Base-by-base conservation (phyloP, 805 yeast species). In the Alloascoidea africana region DNA sequence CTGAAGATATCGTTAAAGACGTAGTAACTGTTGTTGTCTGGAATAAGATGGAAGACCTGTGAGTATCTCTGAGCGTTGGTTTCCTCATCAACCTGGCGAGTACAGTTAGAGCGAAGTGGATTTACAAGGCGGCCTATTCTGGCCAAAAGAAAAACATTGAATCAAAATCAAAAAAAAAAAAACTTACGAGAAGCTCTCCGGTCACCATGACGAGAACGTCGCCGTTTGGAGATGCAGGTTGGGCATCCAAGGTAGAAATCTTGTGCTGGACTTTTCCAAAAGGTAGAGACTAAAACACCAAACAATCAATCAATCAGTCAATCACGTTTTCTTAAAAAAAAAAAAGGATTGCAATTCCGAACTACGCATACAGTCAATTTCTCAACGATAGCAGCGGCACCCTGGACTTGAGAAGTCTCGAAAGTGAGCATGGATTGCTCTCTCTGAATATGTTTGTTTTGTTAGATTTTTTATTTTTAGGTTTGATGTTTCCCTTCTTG, bases 201-300 rank as follows among this genome's bases (percentile, higher is more conserved):
- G 98, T 91, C 50, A 91, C 96, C 91, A 91, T 79, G 38, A 89
- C 97, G 51, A 91, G 68, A 39, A 91, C 94, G 56, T 89, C 96
- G 18, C 61, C 63, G 50, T 66, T 73, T 41, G 94, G 84, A 41
- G 94, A 80, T 30, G 93, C 95, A 36, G 98, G 98, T 65, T 91
- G 98, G 35, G 97, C 97, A 54, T 91, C 97, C 54, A 91, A 71
- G 34, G 97, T 89, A 39, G 94, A 77, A 55, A 91, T 80, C 65
- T 93, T 73, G 67, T 91, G 99, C 37, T 73, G 79, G 41, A 91
- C 96, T 63, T 86, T 86, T 57, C 72, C 79, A 70, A 91, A 91
- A 38, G 96, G 96, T 51, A 91, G 70, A 30, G 86, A 72, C 42
- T 46, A 27, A 17, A 23, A 23, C n/a, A n/a, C 8, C 8, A 23